Percentiles rank a stretch among this genome's conserved stretches.
Conservation (phyloP, 768 basidiomycete genomes). For the Daedaleopsis sinensis region DNA sequence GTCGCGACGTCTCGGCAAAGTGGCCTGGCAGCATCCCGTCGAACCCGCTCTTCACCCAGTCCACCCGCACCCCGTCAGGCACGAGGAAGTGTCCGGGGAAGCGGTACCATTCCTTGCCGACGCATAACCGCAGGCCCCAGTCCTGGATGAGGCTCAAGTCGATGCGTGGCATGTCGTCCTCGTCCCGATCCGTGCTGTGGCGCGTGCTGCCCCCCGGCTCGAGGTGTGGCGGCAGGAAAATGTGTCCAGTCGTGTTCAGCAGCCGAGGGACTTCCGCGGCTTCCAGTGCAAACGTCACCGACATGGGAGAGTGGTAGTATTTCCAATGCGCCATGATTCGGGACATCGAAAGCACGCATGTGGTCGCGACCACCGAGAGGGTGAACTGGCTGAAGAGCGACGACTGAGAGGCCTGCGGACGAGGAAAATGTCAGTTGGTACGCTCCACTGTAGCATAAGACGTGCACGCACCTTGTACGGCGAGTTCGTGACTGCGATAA, state of each 20-base stretch:
- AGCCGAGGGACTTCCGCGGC: slow-evolving; percentile 78
- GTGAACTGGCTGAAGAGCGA: slow-evolving; percentile 78
- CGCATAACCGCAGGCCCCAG: slow-evolving; percentile 78
- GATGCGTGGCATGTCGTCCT: slow-evolving; percentile 49
- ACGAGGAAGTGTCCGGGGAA: slow-evolving; percentile 92
- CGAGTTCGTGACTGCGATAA: slow-evolving; percentile 76
- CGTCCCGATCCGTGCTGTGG: slow-evolving; percentile 25
- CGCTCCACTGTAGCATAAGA: background rate
- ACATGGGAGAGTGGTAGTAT: slow-evolving; percentile 91
- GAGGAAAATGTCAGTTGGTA: slow-evolving; percentile 9
- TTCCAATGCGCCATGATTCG: slow-evolving; percentile 81
- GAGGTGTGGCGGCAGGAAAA: slow-evolving; percentile 48
- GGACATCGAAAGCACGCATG: slow-evolving; percentile 72
- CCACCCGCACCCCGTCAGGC: slow-evolving; percentile 79
- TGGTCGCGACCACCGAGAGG: slow-evolving; percentile 63
- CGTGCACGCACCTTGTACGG: slow-evolving; percentile 74
- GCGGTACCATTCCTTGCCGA: slow-evolving; percentile 95
- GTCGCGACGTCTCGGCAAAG: slow-evolving; percentile 51
- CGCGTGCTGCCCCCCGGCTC: slow-evolving; percentile 19
- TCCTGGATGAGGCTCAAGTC: slow-evolving; percentile 69
- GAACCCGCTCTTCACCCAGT: slow-evolving; percentile 92
- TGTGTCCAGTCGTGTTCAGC: slow-evolving; percentile 69
- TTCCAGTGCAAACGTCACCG: slow-evolving; percentile 72
- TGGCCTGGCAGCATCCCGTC: slow-evolving; percentile 86
- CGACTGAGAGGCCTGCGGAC: slow-evolving; percentile 73